These are phyloP conservation scores for Vitis hybrid DNA, from an alignment of 177 flowering plant genomes.

Conservation along the genomic window DNA sequence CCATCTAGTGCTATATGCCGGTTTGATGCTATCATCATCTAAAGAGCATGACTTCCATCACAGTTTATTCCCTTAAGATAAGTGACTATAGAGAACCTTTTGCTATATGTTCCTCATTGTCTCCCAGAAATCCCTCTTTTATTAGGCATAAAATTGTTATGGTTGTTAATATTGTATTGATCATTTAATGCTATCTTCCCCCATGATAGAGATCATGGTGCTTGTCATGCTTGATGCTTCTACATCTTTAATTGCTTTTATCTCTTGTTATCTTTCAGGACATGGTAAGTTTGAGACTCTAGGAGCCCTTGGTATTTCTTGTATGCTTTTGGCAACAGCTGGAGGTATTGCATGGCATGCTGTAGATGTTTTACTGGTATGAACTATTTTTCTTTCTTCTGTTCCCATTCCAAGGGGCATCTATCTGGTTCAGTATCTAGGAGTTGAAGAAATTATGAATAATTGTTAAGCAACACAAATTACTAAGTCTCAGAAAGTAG, in stretches of 20 bases:
- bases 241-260: constrained; percentile 8
- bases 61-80: no score
- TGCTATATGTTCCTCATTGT: no score
- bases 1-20: no score
- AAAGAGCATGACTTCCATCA: no score
- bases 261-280: constrained; percentile 45
- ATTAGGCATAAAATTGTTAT: no score
- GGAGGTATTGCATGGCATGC: constrained; percentile 99
- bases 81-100: no score
- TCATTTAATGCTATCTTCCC: no score
- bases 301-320: constrained; percentile 95
- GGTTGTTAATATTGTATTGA: no score
- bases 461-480: neutral
- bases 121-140: no score
- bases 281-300: constrained; percentile 98
- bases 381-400: constrained; percentile 6
- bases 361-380: constrained; percentile 66
- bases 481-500: neutral
- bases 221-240: neutral
- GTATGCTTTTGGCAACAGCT: constrained; percentile 84
- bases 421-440: no score
- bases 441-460: neutral
- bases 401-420: no score
- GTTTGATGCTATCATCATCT: no score
- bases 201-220: neutral